These are phyloP conservation scores for Aspergillus aculeatinus DNA, from an alignment of 2,329 filamentous ascomycete genomes.

Conservation along the genomic window DNA sequence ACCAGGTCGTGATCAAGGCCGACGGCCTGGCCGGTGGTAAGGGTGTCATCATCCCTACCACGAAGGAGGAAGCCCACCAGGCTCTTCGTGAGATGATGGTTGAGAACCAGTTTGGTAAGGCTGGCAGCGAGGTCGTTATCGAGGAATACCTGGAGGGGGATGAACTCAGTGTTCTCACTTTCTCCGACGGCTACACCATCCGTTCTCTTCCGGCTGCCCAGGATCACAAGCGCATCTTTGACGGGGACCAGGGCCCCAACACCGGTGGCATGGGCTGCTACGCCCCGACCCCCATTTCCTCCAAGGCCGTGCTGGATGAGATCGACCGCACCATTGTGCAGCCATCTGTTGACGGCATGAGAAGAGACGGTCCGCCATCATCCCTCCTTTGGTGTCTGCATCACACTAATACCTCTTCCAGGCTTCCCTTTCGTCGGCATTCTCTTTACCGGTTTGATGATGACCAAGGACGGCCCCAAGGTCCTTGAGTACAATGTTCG, in stretches of 20 bases:
- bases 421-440: slow-evolving; percentile 47
- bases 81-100: slow-evolving; percentile 90
- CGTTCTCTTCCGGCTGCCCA: slow-evolving; percentile 84
- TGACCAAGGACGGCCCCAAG: slow-evolving; percentile 76
- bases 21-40: slow-evolving; percentile 90
- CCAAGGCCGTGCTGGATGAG: slow-evolving; percentile 69
- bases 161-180: slow-evolving; percentile 86
- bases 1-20: slow-evolving; percentile 90
- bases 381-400: slow-evolving; percentile 75
- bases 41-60: slow-evolving; percentile 84
- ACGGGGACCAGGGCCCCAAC: slow-evolving; percentile 87
- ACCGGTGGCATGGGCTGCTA: slow-evolving; percentile 99
- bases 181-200: slow-evolving; percentile 85
- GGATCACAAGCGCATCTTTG: slow-evolving; percentile 93
- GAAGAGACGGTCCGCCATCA: slow-evolving; percentile 67
- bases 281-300: slow-evolving; percentile 79
- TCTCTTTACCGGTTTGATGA: slow-evolving; percentile 72
- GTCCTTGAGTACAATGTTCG: slow-evolving; percentile 91
- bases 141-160: slow-evolving; percentile 92
- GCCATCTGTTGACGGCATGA: slow-evolving; percentile 87
- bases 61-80: slow-evolving; percentile 76
- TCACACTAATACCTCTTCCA: slow-evolving; percentile 14
- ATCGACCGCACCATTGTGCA: slow-evolving; percentile 82
- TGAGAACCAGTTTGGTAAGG: slow-evolving; percentile 77
- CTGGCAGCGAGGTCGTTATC: slow-evolving; percentile 88